Base-by-base conservation (phyloP, 768 basidiomycete genomes). In the Trametes maxima region DNA sequence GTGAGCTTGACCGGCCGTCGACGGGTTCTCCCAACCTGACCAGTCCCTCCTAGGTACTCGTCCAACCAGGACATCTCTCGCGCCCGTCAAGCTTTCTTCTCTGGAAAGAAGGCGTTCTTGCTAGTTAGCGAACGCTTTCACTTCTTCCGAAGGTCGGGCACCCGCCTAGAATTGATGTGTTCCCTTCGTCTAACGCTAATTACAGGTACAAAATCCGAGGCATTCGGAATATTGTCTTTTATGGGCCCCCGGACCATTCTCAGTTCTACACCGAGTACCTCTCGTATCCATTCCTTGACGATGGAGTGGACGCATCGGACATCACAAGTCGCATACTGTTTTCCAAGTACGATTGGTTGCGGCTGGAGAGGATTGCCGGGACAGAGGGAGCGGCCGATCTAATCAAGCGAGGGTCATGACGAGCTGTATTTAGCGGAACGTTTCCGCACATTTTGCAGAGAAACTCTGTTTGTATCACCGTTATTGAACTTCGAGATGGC, bases 121-220 rank as follows among this genome's bases (percentile, higher is more conserved):
- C 80, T 98, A 63, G 80, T 98, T 70, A 96, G 92, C 68, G 97
- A 99, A 72, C 86, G 97, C n/a, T 98, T 98, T 80, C 95, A 99
- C 74, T 99, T 98, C 74, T 98, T 94, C 81, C 85, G 92, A 64
- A 80, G 94, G 89, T 88, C 45, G 45, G 78, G 72, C 8, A 3
- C 4, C 2, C 39, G 21, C 16, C 28, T 54, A 8, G 43, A 40
- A 44, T 49, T 16, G 17, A 43, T 39, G 14, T 24, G 7, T 28
- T 44, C 19, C 54, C 19, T 22, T 52, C 37, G 54, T 49, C 62
- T 28, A 28, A 11, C 46, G 57, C 17, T 5, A 19, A 24, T 1
- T 25, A 19, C 69, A 93, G 94, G 59, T 98, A 98, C 78, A 94
- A 92, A 67, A 85, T 98, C 52, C 82, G 95, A 66, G 97, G 96